These are phyloP conservation scores for Verticillium dahliae DNA, from an alignment of 2,329 filamentous ascomycete species.

Conservation along the genomic window DNA sequence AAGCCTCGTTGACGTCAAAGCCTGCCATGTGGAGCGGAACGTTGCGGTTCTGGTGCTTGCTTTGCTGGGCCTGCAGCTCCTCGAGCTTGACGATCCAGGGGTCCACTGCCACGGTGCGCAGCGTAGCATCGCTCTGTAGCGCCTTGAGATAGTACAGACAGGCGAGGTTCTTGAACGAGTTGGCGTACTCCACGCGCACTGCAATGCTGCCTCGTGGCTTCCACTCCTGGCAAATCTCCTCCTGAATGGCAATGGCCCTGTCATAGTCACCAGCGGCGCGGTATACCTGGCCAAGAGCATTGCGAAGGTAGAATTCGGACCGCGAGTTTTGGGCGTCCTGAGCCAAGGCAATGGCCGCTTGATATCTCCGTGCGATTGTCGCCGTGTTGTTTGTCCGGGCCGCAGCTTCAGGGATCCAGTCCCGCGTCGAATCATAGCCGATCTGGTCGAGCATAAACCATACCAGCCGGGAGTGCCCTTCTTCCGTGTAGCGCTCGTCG, in stretches of 20 bases:
- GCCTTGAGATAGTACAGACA: constrained; percentile 21
- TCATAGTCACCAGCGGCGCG: constrained; percentile 26
- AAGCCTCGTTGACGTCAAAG: constrained; percentile 33
- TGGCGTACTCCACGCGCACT: constrained; percentile 29
- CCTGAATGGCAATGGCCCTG: constrained; percentile 26
- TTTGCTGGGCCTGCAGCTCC: constrained; percentile 27
- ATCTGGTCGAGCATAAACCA: constrained; percentile 27
- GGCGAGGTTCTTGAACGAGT: constrained; percentile 32
- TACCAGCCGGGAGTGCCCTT: constrained; percentile 19
- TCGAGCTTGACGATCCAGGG: constrained; percentile 28
- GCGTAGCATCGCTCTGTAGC: constrained; percentile 4
- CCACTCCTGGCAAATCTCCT: constrained; percentile 29
- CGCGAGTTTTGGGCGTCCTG: constrained; percentile 26
- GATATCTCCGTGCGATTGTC: constrained; percentile 21
- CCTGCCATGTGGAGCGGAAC: constrained; percentile 33
- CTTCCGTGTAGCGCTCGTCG: constrained; percentile 17
- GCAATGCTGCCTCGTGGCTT: constrained; percentile 30
- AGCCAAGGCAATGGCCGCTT: constrained; percentile 24
- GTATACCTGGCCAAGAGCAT: constrained; percentile 27
- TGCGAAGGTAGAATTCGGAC: constrained; percentile 28
- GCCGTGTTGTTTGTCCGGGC: constrained; percentile 23
- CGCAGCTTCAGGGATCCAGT: constrained; percentile 34
- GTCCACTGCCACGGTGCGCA: constrained; percentile 16
- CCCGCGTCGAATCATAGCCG: constrained; percentile 21
- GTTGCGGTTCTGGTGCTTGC: constrained; percentile 28